Base-by-base conservation (phyloP, 2,329 filamentous ascomycete genomes). In the Parastagonospora avenae region DNA sequence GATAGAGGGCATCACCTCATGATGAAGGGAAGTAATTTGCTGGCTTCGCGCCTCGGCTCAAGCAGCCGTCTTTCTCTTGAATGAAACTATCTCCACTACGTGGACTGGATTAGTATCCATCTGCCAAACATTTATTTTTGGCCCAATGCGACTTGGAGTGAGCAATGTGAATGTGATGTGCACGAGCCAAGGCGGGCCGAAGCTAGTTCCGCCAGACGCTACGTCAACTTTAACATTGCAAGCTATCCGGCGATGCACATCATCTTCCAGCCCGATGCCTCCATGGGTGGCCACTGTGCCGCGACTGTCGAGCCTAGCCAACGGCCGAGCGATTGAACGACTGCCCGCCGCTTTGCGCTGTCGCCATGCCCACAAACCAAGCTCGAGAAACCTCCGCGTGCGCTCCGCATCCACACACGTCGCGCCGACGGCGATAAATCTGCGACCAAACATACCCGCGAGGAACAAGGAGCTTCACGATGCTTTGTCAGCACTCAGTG, bases 401-500 rank as follows among this genome's bases (percentile, higher is more conserved):
- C 68, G 70, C 62, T 68, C 67, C 55, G 74, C 64, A 48, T 72
- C 75, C 32, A 72, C 75, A 4, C 72, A 81, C 46, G 76, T 79
- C n/a, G 80, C 82, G 38, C 71, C 76, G 4, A 80, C 82, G 6
- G 77, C 80, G 8, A 78, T 85, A 56, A 82, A 83, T 64, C 77
- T 79, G 11, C 77, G 77, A 7, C 78, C 78, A 29, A 79, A 78
- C 24, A 78, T 86, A 2, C 82, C 83, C 0, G 61, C 76, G n/a
- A 70, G 70, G 16, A 79, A 82, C 55, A 73, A 75, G 48, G 81
- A 88, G 58, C 81, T 91, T 4, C 79, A 87, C 55, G 73, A 79
- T 37, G 77, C 83, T 2, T 77, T 92, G 0, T 70, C 79, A 1
- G 80, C 83, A 16, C 78, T 93, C 2, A 81, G 88, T 62, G 82